Evolutionary conservation across 2,329 filamentous ascomycete genomes (phyloP), one percentile per base, ranked within the genome.

Genomic region (Capronia coronata): DNA sequence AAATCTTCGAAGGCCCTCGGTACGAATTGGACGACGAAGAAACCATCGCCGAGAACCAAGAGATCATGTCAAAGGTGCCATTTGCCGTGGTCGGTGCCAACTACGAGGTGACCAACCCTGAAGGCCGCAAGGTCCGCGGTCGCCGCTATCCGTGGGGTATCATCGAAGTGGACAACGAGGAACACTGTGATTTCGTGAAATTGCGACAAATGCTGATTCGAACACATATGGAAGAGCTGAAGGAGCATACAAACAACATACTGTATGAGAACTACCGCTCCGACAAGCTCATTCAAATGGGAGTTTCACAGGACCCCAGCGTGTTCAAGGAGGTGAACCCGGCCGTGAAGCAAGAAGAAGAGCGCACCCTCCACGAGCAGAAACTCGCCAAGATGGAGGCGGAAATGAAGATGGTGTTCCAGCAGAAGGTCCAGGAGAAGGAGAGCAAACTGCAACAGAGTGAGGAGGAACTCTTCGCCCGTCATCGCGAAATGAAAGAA

Each of bases 401-500:
- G 66, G 93, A 98, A 73, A 98, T 98, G 93, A 98, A 98, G 87
- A 95, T 96, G 87, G 93, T 98, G 62, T 98, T 98, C 88, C 93
- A 97, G 72, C 93, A 98, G 71, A 98, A 98, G 85, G 93, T 98
- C 25, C 83, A 88, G 60, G 93, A 98, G 73, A 98, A 98, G 79
- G 93, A 98, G 75, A 95, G 88, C 81, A 98, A 98, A 76, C 78
- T 98, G 69, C 94, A 94, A 77, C 93, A 97, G 76, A 95, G 89
- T 78, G 93, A 98, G 73, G 93, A 98, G 71, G 93, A 98, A 78
- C 77, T 98, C 51, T 97, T 97, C 67, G 90, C 93, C 60, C 86
- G 93, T 63, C 93, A 98, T 77, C 84, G 91, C 68, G 93, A 98
- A 77, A 98, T 98, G 93, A 98, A 97, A 80, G 93, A 98, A 68